Evolutionary conservation across 805 yeast species (phyloP).

Genomic region (Myxozyma kluyveri): DNA sequence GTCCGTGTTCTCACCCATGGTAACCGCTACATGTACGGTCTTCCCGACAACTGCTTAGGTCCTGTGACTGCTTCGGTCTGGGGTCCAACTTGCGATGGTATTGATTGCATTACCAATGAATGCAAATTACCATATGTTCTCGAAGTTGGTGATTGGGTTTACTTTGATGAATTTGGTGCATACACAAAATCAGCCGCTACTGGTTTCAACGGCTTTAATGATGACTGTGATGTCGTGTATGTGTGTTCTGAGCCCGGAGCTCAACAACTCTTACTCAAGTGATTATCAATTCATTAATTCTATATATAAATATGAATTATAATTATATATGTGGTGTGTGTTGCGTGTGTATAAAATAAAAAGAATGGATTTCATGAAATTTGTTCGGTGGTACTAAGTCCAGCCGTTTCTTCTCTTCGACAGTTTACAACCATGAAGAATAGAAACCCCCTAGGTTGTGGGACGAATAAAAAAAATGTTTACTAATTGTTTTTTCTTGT

Average conservation of each 20-base stretch:
- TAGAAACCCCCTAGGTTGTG: too few relatives aligned
- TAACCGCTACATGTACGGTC: slow-evolving; percentile 42
- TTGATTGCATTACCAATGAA: slow-evolving; percentile 70
- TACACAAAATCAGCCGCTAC: slow-evolving; percentile 93
- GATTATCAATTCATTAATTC: too few relatives aligned
- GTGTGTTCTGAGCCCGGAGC: slow-evolving; percentile 48
- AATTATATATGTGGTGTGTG: too few relatives aligned
- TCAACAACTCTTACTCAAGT: background rate
- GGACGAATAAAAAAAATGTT: too few relatives aligned
- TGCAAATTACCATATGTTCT: slow-evolving; percentile 58
- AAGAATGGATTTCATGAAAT: too few relatives aligned
- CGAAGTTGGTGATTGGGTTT: slow-evolving; percentile 87
- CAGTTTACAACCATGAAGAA: too few relatives aligned
- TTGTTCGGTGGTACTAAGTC: too few relatives aligned
- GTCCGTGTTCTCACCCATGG: slow-evolving; percentile 64
- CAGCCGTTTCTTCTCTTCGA: too few relatives aligned
- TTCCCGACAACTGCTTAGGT: slow-evolving; percentile 24
- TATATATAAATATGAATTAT: too few relatives aligned
- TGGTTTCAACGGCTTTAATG: slow-evolving; percentile 82
- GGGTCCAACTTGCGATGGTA: slow-evolving; percentile 99
- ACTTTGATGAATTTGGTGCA: slow-evolving; percentile 81
- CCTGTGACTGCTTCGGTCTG: slow-evolving; percentile 59
- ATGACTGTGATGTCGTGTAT: slow-evolving; percentile 55
- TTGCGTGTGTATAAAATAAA: too few relatives aligned
- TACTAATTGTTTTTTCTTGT: too few relatives aligned